Evolutionary conservation across 345 rosid genomes (phyloP), one percentile per base, ranked within the genome.

Genomic region (Trapa bicornis): DNA sequence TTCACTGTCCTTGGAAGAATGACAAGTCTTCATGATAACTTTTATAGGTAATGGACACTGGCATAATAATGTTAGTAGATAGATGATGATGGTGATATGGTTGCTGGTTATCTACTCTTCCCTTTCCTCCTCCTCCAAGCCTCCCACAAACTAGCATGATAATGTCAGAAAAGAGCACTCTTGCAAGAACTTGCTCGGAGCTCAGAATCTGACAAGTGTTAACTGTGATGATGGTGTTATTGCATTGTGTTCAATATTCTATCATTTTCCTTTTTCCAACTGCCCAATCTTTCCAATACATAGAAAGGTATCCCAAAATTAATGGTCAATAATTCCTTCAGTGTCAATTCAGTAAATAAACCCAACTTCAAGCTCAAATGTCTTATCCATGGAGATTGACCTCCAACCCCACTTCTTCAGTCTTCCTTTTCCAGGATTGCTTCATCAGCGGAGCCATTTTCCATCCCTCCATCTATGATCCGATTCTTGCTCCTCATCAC

Each of bases 341-440:
- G 52, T 65, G 50, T 35, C 67, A 65, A 22, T 65, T 41, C 52
- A 43, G 67, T 43, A 65, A 65, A 65, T 65, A 65, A 43, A 41
- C 1, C 52, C 53, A n/a, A 65, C 37, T 29, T 16, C 2, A 43
- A 65, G 53, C 17, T 43, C 37, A 65, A 47, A n/a, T 11, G 9
- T 43, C 13, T 43, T 2, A 22, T 13, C 29, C 1, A 41, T 22
- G 3, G 32, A 2, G 14, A 65, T 42, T 8, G 67, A 65, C 67
- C 29, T 41, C 43, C 36, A 5, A 50, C 35, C 35, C 12, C n/a
- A 66, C 35, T 36, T 50, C 1, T 50, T 10, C 47, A 9, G 3
- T 48, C 32, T 45, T 2, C 13, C 1, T 45, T 45, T 6, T 45
- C 11, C 2, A 4, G 8, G 2, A 6, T 7, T 45, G 11, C 48